phyloP scores from a whole-genome alignment of 2,329 filamentous ascomycete species.

The Didymella exigua region DNA sequence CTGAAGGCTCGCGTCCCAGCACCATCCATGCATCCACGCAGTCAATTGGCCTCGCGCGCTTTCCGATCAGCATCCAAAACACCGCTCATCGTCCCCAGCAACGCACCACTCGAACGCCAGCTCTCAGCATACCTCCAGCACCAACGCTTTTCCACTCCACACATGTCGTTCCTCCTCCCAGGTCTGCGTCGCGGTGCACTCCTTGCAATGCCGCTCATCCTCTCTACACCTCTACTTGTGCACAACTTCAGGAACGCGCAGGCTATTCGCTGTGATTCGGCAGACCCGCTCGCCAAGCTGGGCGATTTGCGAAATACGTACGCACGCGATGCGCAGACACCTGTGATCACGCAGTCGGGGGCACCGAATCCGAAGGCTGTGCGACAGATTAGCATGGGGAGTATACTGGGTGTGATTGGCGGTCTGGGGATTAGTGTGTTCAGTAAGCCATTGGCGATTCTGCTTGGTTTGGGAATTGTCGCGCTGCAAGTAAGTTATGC shows the following conservation, averaged over 20 bases:
- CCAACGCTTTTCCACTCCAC: slow-evolving; percentile 15
- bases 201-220: slow-evolving; percentile 44
- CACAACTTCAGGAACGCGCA: slow-evolving; percentile 33
- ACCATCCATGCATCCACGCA: slow-evolving; percentile 9
- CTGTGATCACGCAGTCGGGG: slow-evolving; percentile 47
- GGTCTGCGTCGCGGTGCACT: slow-evolving; percentile 48
- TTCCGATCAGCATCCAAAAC: neutral
- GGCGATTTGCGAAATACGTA: slow-evolving; percentile 46
- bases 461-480: slow-evolving; percentile 69
- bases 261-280: slow-evolving; percentile 47
- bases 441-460: slow-evolving; percentile 70
- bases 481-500: slow-evolving; percentile 62
- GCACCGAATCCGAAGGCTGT: slow-evolving; percentile 50
- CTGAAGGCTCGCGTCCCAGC: neutral
- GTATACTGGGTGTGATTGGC: slow-evolving; percentile 52
- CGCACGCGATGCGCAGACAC: slow-evolving; percentile 47
- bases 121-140: slow-evolving; percentile 27
- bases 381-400: slow-evolving; percentile 54
- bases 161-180: slow-evolving; percentile 50
- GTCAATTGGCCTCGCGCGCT: slow-evolving; percentile 6
- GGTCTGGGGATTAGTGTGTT: slow-evolving; percentile 72
- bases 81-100: slow-evolving; percentile 1
- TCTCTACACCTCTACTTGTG: slow-evolving; percentile 41
- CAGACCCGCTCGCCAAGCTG: slow-evolving; percentile 45
- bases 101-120: slow-evolving; percentile 21